A percentile compares a stretch with the other conserved stretches of the same genome.
These are phyloP conservation scores for Zostera marina DNA, from an alignment of 116 monocot genomes.

Conservation along the genomic window DNA sequence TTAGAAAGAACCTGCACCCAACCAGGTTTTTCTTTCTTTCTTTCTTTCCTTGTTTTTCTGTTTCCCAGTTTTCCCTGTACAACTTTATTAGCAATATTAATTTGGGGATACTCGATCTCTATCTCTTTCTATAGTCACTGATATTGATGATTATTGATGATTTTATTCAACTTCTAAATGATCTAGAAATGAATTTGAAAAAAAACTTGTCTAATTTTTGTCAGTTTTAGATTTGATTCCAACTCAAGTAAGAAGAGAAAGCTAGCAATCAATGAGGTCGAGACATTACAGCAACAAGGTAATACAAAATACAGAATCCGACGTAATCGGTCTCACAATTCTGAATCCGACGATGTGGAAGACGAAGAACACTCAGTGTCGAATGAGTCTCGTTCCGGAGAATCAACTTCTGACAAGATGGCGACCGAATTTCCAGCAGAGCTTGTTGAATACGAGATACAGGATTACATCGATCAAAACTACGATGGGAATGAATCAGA, in stretches of 20 bases:
- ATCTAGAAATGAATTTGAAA: too few relatives aligned
- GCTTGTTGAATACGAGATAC: constrained; percentile 10
- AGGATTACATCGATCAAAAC: constrained; percentile 1
- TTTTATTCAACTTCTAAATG: too few relatives aligned
- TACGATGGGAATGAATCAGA: neutral
- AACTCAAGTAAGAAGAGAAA: constrained; percentile 61
- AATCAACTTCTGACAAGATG: neutral
- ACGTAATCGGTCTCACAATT: constrained; percentile 9
- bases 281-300: constrained; percentile 9
- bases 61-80: too few relatives aligned
- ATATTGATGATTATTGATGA: neutral
- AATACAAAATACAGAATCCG: constrained; percentile 36
- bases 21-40: too few relatives aligned
- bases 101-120: too few relatives aligned
- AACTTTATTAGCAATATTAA: too few relatives aligned
- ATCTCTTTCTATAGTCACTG: too few relatives aligned
- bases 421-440: constrained; percentile 1
- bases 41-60: too few relatives aligned
- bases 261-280: constrained; percentile 18
- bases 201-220: too few relatives aligned
- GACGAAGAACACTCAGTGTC: neutral
- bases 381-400: too few relatives aligned
- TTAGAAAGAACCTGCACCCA: too few relatives aligned
- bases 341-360: neutral
- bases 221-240: constrained; percentile 6